Percentiles rank a stretch among this genome's conserved stretches.
Conservation (phyloP, 169 alveolate genomes). For the Plasmodium yoelii region DNA sequence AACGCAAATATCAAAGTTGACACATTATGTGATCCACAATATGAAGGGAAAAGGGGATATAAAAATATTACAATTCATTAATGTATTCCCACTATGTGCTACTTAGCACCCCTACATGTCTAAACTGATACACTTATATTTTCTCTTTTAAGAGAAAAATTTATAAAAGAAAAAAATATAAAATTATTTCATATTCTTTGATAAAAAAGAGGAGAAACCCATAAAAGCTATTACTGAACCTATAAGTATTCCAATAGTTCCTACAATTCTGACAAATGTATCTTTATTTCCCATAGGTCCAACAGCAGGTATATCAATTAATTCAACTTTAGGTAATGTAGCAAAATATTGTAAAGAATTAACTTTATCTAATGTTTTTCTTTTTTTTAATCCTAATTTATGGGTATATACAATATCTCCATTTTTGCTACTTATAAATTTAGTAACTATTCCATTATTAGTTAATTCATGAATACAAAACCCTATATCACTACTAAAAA, state of each 20-base stretch:
- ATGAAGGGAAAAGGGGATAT: too few species aligned
- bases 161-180: slow-evolving; percentile 18
- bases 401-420: slow-evolving; percentile 86
- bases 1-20: too few species aligned
- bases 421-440: slow-evolving; percentile 84
- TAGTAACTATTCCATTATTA: slow-evolving; percentile 85
- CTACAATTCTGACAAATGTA: slow-evolving; percentile 88
- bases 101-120: too few species aligned
- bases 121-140: too few species aligned
- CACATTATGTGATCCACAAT: too few species aligned
- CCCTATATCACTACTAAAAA: slow-evolving; percentile 86
- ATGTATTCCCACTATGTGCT: too few species aligned
- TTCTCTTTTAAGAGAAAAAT: too few species aligned
- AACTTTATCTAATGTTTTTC: slow-evolving; percentile 79
- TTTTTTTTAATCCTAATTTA: slow-evolving; percentile 81
- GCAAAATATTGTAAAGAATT: slow-evolving; percentile 80
- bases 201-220: slow-evolving; percentile 45
- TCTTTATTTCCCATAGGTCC: slow-evolving; percentile 86
- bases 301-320: slow-evolving; percentile 85
- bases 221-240: slow-evolving; percentile 76
- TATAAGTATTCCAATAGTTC: slow-evolving; percentile 88
- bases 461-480: slow-evolving; percentile 88
- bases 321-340: slow-evolving; percentile 84
- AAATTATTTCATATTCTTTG: slow-evolving; percentile 38
- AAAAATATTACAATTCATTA: too few species aligned